Percentiles rank a stretch among this genome's conserved stretches.
Conservation (phyloP, 768 basidiomycete genomes). For the Rhizopogon rudus region DNA sequence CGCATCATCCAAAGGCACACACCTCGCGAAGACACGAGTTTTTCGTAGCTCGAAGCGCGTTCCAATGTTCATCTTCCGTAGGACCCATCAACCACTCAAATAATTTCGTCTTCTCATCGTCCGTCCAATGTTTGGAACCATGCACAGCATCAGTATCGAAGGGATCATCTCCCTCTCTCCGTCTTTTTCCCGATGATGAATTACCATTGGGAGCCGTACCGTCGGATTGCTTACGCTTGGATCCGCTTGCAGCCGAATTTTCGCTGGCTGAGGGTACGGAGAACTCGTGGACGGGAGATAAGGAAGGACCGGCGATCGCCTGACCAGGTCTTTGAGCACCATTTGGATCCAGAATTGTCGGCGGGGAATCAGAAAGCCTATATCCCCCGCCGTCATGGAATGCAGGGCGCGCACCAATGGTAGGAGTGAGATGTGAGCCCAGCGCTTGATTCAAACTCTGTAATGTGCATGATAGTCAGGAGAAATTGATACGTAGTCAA, state of each 20-base stretch:
- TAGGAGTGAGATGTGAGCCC: conserved; percentile 43
- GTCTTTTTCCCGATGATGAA: conserved; percentile 24
- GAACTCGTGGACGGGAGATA: conserved; percentile 27
- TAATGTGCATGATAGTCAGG: conserved; percentile 4
- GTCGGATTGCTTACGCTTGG: conserved; percentile 48
- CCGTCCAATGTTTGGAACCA: conserved; percentile 82
- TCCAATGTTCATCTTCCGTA: conserved; percentile 74
- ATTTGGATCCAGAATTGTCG: conserved; percentile 24
- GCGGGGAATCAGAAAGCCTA: conserved; percentile 27
- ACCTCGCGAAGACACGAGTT: conserved; percentile 82
- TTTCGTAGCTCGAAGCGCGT: conserved; percentile 70
- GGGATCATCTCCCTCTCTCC: conserved; percentile 25
- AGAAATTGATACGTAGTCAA: conserved; percentile 16
- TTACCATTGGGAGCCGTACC: conserved; percentile 11
- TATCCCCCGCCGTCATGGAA: conserved; percentile 24
- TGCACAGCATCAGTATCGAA: conserved; percentile 36
- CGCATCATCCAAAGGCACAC: conserved; percentile 4
- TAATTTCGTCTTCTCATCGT: conserved; percentile 74
- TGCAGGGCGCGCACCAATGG: conserved; percentile 26
- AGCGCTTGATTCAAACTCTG: conserved; percentile 62
- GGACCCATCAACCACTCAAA: conserved; percentile 77
- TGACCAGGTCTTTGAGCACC: conserved; percentile 21
- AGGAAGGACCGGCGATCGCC: conserved; percentile 22
- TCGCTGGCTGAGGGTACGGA: conserved; percentile 25
- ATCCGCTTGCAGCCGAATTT: conserved; percentile 11